Base-by-base conservation (phyloP, 257 asterid genomes). In the Solanum virginianum region DNA sequence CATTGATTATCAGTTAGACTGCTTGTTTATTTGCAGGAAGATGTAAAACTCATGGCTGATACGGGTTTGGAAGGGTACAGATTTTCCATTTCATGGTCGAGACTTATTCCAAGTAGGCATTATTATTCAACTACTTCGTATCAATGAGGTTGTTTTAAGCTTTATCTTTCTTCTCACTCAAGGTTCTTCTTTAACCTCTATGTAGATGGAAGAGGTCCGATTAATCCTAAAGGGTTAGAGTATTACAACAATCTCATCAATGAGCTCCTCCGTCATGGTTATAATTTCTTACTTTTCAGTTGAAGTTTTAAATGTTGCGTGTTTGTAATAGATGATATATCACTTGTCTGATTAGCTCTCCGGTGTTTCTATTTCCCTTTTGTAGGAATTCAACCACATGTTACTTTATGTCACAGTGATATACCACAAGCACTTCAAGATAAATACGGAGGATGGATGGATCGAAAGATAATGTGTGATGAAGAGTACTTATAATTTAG, bases 331-430 rank as follows among this genome's bases (percentile, higher is more conserved):
- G 55, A 71, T 43, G 80, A 71, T 43, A 62, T 17, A 22, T 29
- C 53, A 56, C 8, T 57, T 79, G 18, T 75, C 81, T 36, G 56
- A 20, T 54, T 60, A 17, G 32, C n/a, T 77, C 13, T 41, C 10
- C 14, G 10, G 29, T 59, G 66, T 59, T 59, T 84, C 4, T 17
- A 36, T 39, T 17, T 14, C 11, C 12, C 39, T 16, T 72, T 32
- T 80, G 79, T 87, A 94, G 97, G 96, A 81, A 91, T 92, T 51
- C 89, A 91, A 85, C 94, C 93, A 7, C 94, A 92, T 81, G 89
- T 88, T 22, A 91, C 92, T 7, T 80, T 94, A 45, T 20, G 7
- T 80, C 97, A 92, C 69, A 4, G 83, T 36, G 97, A 92, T 91
- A 65, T 80, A 13, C 96, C 97, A 8, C 95, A 92, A 84, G 90